Evolutionary conservation across 169 alveolate species (phyloP).

Genomic region (Plasmodium berghei): DNA sequence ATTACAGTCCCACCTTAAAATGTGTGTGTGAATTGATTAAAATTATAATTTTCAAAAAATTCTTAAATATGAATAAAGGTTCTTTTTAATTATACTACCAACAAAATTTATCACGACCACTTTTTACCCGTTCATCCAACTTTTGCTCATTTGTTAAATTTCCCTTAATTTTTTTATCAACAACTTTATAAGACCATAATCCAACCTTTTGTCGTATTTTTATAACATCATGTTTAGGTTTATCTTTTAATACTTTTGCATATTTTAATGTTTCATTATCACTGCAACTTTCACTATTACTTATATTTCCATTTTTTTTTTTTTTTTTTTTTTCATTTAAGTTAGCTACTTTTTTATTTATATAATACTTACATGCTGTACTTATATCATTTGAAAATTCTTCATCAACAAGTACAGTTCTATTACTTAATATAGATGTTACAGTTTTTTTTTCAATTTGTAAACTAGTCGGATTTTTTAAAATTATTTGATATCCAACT

Average conservation of each 20-base stretch:
- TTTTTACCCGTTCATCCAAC: slow-evolving; percentile 82
- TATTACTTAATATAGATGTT: slow-evolving; percentile 78
- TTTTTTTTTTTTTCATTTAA: neutral
- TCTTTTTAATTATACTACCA: slow-evolving; percentile 67
- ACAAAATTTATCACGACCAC: slow-evolving; percentile 84
- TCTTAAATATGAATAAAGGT: too few species aligned
- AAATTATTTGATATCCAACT: slow-evolving; percentile 77
- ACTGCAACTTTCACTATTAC: neutral
- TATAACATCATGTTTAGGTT: slow-evolving; percentile 57
- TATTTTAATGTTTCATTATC: slow-evolving; percentile 29
- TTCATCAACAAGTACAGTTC: slow-evolving; percentile 78
- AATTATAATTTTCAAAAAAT: too few species aligned
- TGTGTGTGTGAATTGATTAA: too few species aligned
- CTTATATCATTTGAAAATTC: slow-evolving; percentile 82
- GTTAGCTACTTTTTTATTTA: slow-evolving; percentile 14
- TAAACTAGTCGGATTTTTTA: slow-evolving; percentile 80
- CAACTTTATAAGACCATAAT: slow-evolving; percentile 85
- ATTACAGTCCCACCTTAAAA: too few species aligned
- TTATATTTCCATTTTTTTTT: slow-evolving; percentile 7
- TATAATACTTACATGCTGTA: slow-evolving; percentile 79
- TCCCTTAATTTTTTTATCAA: slow-evolving; percentile 81
- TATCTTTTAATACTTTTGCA: slow-evolving; percentile 39
- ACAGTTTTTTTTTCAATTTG: slow-evolving; percentile 79
- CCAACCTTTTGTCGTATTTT: slow-evolving; percentile 84
- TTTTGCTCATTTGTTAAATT: slow-evolving; percentile 83